These are phyloP conservation scores for Aristolochia contorta DNA, from an alignment of 164 flowering plant genomes.

Conservation along the genomic window DNA sequence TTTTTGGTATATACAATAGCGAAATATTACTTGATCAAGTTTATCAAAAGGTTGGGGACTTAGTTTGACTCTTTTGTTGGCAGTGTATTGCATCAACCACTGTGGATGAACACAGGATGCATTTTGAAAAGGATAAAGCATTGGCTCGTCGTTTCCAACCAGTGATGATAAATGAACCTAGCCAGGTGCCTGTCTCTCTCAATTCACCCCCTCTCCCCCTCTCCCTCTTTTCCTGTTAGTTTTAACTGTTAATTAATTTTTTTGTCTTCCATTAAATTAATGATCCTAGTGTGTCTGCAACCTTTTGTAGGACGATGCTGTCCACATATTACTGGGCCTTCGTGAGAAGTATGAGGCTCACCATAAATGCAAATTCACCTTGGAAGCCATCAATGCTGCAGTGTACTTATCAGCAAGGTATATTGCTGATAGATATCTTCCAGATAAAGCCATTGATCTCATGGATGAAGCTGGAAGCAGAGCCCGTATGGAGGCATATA, in stretches of 20 bases:
- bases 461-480: slow-evolving; percentile 93
- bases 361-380: slow-evolving; percentile 64
- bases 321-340: slow-evolving; percentile 61
- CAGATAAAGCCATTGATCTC: slow-evolving; percentile 94
- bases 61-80: slow-evolving; percentile 8
- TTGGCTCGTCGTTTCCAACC: slow-evolving; percentile 81
- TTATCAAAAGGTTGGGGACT: background rate
- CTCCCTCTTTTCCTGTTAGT: background rate
- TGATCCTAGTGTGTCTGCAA: background rate
- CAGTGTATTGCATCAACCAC: slow-evolving; percentile 92
- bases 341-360: slow-evolving; percentile 69
- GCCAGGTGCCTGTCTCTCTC: slow-evolving; percentile 37
- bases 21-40: background rate
- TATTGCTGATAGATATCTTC: slow-evolving; percentile 74
- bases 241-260: background rate
- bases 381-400: slow-evolving; percentile 77
- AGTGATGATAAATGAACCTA: slow-evolving; percentile 64
- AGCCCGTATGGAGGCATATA: slow-evolving; percentile 61
- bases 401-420: slow-evolving; percentile 70
- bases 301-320: slow-evolving; percentile 60
- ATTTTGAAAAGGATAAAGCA: slow-evolving; percentile 82
- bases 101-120: slow-evolving; percentile 48
- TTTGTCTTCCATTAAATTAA: background rate
- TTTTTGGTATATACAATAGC: no score
- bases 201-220: no score